A percentile compares a stretch with the other conserved stretches of the same genome.
Evolutionary conservation across 345 rosid genomes (phyloP).

Genomic region (Arabis alpina): DNA sequence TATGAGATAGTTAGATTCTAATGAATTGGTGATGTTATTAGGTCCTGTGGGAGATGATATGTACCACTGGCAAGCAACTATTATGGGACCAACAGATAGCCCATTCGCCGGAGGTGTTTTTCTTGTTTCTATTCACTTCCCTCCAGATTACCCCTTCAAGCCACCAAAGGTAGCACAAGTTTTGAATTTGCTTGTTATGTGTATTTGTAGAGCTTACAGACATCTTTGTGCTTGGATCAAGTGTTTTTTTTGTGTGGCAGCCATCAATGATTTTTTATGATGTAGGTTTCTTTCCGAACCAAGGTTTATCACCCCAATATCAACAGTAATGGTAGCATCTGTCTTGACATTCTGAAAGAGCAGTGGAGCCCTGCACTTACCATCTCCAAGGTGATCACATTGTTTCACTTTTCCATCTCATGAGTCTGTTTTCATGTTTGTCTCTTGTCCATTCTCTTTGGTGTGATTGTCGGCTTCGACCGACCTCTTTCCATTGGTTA

Average conservation of each 20-base stretch:
- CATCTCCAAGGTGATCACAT: constrained; percentile 59
- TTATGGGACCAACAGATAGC: constrained; percentile 78
- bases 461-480: not conserved
- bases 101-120: constrained; percentile 75
- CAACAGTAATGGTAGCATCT: constrained; percentile 76
- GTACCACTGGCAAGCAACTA: constrained; percentile 87
- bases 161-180: constrained; percentile 61
- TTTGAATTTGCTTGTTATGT: constrained; percentile 20
- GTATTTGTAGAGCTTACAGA: constrained; percentile 7
- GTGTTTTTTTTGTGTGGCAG: not conserved
- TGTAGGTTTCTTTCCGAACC: constrained; percentile 68
- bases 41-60: constrained; percentile 76
- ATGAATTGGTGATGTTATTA: constrained; percentile 31
- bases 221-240: not conserved
- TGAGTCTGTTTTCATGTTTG: not conserved
- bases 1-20: not conserved
- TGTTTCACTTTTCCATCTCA: not conserved
- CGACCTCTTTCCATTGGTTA: not conserved
- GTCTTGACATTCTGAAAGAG: constrained; percentile 76
- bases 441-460: not conserved
- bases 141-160: constrained; percentile 82
- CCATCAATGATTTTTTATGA: not conserved
- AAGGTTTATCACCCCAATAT: constrained; percentile 76
- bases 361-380: constrained; percentile 84
- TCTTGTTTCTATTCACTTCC: constrained; percentile 76